Base-by-base conservation (phyloP, 345 rosid genomes). In the Clarkia xantiana region DNA sequence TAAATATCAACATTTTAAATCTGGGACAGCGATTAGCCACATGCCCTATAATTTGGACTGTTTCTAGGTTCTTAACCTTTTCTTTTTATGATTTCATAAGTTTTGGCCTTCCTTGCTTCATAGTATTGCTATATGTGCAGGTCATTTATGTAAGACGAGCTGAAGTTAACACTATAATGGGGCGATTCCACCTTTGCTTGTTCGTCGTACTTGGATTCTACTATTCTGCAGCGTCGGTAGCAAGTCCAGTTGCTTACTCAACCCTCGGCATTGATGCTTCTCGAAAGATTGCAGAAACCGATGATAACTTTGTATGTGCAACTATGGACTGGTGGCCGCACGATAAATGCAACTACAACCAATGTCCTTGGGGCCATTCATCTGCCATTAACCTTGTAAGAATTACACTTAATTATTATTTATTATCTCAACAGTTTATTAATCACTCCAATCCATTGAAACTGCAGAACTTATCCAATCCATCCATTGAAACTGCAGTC, bases 271-370 rank as follows among this genome's bases (percentile, higher is more conserved):
- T 91, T 41, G 72, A 87, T 53, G 95, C 87, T 48, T 65, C 71
- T 23, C 47, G 42, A 45, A 53, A 55, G 45, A 55, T 80, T 51
- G 70, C 87, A 5, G 71, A 73, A 60, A 86, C 76, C 23, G 95
- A 91, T 48, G 87, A 84, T 44, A 72, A 82, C 59, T 91, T 79
- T 56, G 55, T 91, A 13, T 91, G 98, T 61, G 96, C 96, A 23
- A 91, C 98, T 44, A 34, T 91, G 53, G 98, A 91, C 58, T 91
- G 98, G 98, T 91, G 98, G 98, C 98, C 98, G 57, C 95, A 78
- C 67, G 95, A 91, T 53, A 91, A 91, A 70, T 91, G 98, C 59
- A 68, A 87, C 71, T 91, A 91, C 68, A 47, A 82, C 23, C 84
- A 78, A 23, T 91, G 98, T 58, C 96, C 98, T 1, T 91, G 98